Base-by-base conservation (phyloP, 306 rosid species). In the Ammopiptanthus mongolicus region DNA sequence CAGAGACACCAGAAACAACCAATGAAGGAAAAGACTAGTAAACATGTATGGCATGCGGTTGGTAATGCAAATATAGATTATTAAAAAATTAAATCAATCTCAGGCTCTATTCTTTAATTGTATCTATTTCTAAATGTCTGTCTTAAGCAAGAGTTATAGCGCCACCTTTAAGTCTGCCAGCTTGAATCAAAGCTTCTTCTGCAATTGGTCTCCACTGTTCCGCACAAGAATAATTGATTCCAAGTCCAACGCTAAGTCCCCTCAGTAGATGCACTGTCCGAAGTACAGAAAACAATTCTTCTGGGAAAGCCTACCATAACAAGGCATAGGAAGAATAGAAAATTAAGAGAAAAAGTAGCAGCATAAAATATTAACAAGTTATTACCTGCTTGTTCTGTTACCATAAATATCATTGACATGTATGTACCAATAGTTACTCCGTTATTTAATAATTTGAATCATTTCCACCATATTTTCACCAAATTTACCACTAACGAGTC, bases 171-270 rank as follows among this genome's bases (percentile, higher is more conserved):
- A 90, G 76, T 83, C 90, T 87, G 65, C 96, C 96, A 17, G 99
- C 90, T 48, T 25, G 82, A 72, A 10, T 77, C 79, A 91, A 74
- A 73, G 95, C 97, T 90, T 92, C 99, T 84, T 90, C 96, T 14
- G 97, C 99, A 55, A 95, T 74, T 69, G 99, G 92, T 74, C 90
- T 84, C 99, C 99, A 95, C 72, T 95, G 97, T 86, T 95, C 96
- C 0, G 99, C 96, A 64, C 97, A 92, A 34, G 99, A 95, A 84
- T 87, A 90, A 78, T 95, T 92, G 90, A 95, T 86, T 84, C 97
- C 97, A 25, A 95, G 86, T 68, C 99, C 99, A 74, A 92, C 97
- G 7, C 97, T 95, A 41, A 95, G 93, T 76, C 99, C 99, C 84
- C 99, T 90, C 73, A 92, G 84, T 33, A 95, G 91, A 78, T 87